Percentiles rank a stretch among this genome's conserved stretches.
phyloP scores from a whole-genome alignment of 345 rosid species.

The Theobroma cacao region DNA sequence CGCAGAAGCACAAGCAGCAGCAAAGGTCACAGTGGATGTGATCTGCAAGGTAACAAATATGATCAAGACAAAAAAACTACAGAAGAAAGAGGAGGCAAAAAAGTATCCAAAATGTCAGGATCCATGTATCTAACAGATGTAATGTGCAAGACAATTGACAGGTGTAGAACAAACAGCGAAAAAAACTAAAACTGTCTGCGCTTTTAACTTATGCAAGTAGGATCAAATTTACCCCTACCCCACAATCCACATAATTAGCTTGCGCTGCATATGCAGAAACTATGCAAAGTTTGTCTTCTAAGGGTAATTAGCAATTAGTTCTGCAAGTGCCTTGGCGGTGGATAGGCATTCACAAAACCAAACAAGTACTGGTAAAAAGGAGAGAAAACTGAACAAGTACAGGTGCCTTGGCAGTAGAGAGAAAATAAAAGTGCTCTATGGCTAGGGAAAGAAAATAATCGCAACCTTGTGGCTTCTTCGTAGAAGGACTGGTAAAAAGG shows the following conservation, averaged over 20 bases:
- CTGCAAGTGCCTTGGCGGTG: background rate
- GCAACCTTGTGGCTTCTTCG: background rate
- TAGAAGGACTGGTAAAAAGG: background rate
- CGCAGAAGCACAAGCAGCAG: conserved; percentile 82
- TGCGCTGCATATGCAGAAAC: background rate
- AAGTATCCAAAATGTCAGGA: background rate
- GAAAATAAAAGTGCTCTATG: no score
- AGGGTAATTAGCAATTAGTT: background rate
- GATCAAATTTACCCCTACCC: background rate
- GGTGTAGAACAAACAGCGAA: background rate
- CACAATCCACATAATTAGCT: background rate
- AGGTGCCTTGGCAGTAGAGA: background rate
- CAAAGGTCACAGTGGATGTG: conserved; percentile 67
- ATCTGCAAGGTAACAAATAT: conserved; percentile 39
- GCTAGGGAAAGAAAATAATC: background rate
- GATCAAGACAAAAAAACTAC: background rate
- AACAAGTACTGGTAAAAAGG: no score
- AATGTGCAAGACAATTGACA: background rate
- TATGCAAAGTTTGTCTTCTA: background rate
- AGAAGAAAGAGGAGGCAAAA: no score
- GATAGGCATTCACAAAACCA: no score
- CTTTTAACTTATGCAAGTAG: background rate
- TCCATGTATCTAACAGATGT: background rate
- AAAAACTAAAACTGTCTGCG: background rate
- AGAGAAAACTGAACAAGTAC: no score